These are phyloP conservation scores for Stenogyne calaminthoides DNA, from an alignment of 305 asterid genomes.

Conservation along the genomic window DNA sequence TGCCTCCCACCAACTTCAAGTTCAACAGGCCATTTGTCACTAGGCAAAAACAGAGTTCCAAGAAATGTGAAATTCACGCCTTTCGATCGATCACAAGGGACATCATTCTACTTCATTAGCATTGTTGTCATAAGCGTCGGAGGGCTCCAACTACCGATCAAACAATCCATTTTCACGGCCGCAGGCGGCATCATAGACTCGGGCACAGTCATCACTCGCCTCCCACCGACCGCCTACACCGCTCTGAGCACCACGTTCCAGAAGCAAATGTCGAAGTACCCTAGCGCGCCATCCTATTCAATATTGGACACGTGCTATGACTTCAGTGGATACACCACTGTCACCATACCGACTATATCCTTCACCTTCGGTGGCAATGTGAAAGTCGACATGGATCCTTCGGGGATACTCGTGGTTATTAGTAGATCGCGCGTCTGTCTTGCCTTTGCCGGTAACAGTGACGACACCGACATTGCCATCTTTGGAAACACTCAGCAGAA, in stretches of 20 bases:
- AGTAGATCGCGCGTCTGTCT: constrained; percentile 44
- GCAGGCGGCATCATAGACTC: constrained; percentile 65
- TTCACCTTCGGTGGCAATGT: constrained; percentile 53
- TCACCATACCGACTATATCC: constrained; percentile 49
- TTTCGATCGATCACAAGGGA: constrained; percentile 33
- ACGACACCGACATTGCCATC: constrained; percentile 38
- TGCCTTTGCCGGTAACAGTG: constrained; percentile 55
- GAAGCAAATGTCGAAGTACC: constrained; percentile 49
- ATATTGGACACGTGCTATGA: constrained; percentile 68
- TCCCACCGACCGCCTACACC: constrained; percentile 53
- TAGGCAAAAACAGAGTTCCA: constrained; percentile 42
- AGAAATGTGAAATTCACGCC: constrained; percentile 47
- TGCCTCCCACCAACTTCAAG: constrained; percentile 61
- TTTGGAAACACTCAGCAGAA: constrained; percentile 65
- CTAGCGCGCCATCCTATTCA: constrained; percentile 43
- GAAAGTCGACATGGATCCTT: constrained; percentile 36
- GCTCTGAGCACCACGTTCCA: constrained; percentile 41
- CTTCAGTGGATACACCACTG: constrained; percentile 35
- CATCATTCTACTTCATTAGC: constrained; percentile 48
- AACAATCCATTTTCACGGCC: constrained; percentile 45
- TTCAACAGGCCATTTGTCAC: constrained; percentile 59
- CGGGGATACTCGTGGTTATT: constrained; percentile 37
- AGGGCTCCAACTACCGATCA: constrained; percentile 41
- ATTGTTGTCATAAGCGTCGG: constrained; percentile 51
- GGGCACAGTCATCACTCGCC: constrained; percentile 68